Conservation (phyloP, 192 early-diverging fungal species). For the Dissophora globulifera region DNA sequence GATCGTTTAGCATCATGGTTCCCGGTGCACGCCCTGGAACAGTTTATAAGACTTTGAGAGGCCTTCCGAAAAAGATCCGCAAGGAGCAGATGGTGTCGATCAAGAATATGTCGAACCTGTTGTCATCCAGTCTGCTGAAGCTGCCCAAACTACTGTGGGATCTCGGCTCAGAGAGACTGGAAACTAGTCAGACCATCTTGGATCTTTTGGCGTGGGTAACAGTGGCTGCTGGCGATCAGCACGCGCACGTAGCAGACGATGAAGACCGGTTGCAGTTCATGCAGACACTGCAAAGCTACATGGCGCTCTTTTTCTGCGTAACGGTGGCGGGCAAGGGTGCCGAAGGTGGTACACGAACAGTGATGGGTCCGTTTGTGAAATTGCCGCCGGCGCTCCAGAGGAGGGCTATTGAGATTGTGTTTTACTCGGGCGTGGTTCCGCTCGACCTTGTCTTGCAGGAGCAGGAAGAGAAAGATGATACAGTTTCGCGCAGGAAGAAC, state of each 20-base stretch:
- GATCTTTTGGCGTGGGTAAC: conserved; percentile 47
- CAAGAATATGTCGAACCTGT: conserved; percentile 19
- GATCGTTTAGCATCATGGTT: conserved; percentile 44
- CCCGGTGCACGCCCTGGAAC: conserved; percentile 32
- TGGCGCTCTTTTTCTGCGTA: conserved; percentile 44
- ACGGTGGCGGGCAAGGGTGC: conserved; percentile 25
- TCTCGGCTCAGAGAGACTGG: conserved; percentile 54
- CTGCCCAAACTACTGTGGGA: conserved; percentile 66
- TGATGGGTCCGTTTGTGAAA: conserved; percentile 58
- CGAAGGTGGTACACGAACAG: conserved; percentile 19
- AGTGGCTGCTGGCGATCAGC: conserved; percentile 29
- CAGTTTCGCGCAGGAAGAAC: background rate
- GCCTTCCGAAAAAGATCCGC: conserved; percentile 23
- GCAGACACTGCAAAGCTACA: conserved; percentile 39
- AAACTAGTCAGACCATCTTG: conserved; percentile 55
- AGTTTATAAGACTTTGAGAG: background rate
- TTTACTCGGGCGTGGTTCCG: conserved; percentile 30
- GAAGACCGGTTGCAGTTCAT: conserved; percentile 24
- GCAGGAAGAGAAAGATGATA: no score
- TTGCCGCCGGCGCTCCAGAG: conserved; percentile 56
- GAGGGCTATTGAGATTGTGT: conserved; percentile 60
- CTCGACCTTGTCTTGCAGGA: background rate
- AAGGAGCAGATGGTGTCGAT: conserved; percentile 38
- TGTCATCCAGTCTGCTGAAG: conserved; percentile 52
- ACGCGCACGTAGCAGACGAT: conserved; percentile 9